A percentile compares a stretch with the other conserved stretches of the same genome.
Conservation (phyloP, 2,329 filamentous ascomycete species). For the Neofusicoccum parvum region DNA sequence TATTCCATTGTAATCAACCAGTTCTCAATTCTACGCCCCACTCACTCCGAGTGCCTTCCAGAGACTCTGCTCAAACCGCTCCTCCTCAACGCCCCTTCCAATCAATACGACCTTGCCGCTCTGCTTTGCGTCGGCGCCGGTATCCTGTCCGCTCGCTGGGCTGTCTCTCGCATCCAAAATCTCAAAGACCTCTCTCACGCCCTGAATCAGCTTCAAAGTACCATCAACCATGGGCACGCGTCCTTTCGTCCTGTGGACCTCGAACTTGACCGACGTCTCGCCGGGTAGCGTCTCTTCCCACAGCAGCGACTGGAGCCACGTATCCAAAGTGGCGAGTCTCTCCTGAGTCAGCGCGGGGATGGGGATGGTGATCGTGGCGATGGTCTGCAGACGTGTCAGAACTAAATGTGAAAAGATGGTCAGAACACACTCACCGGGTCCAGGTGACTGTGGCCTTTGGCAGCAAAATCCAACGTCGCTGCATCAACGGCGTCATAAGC, state of each 20-base stretch:
- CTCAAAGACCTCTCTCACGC: constrained; percentile 91
- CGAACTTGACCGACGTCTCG: constrained; percentile 53
- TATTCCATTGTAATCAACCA: too few species aligned
- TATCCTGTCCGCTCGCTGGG: neutral
- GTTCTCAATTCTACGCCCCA: too few species aligned
- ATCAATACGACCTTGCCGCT: constrained; percentile 28
- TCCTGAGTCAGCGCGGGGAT: constrained; percentile 61
- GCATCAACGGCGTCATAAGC: constrained; percentile 84
- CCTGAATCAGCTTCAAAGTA: constrained; percentile 76
- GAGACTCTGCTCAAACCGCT: constrained; percentile 23
- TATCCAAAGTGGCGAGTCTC: constrained; percentile 69
- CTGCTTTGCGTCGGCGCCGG: neutral
- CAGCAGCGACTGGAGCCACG: constrained; percentile 78
- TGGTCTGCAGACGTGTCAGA: constrained; percentile 59
- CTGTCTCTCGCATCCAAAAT: constrained; percentile 63
- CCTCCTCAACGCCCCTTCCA: constrained; percentile 22
- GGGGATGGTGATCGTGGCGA: constrained; percentile 77
- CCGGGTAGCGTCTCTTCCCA: constrained; percentile 73
- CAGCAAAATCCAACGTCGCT: constrained; percentile 63
- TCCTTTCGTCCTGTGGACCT: constrained; percentile 88
- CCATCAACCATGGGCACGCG: constrained; percentile 66
- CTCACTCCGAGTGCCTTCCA: neutral
- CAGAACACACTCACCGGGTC: constrained; percentile 68
- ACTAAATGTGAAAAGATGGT: neutral
- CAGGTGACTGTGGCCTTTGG: constrained; percentile 84